Evolutionary conservation across 2,329 filamentous ascomycete genomes (phyloP), one percentile per base, ranked within the genome.

Genomic region (Berkeleyomyces basicola): DNA sequence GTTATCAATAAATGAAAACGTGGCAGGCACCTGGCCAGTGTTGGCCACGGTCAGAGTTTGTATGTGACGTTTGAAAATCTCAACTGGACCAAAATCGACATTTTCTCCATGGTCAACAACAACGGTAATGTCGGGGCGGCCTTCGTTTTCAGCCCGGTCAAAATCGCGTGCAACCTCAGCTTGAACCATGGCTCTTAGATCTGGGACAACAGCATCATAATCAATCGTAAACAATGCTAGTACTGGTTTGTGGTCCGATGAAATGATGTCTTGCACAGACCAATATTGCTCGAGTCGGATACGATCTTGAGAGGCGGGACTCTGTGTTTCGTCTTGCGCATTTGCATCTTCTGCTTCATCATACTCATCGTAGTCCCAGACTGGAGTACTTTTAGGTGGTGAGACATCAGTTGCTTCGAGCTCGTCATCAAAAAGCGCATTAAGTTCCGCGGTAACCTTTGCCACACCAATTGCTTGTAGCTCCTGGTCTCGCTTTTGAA

Each of bases 221-320:
- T 87, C 85, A 6, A 99, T 74, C 0, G 82, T 86, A 70, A 97
- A 97, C 0, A 91, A 77, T 0, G 90, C 89, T 64, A 85, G 82
- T 1, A 99, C 75, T 0, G 93, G 95, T 71, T 99, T 99, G 73
- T 99, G 93, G 68, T 99, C 93, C 0, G 92, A 97, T 0, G 92
- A 96, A 14, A 88, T 81, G 33, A 99, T 85, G 16, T 87, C 81
- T 72, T 97, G 93, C 69, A 97, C 89, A 0, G 91, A 92, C 0
- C 85, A 83, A 71, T 99, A 99, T 64, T 87, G 73, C 62, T 84
- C 80, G 42, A 83, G 73, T 36, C 72, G 72, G 66, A 86, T 79
- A 62, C 74, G 74, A 46, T 64, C 59, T 31, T 51, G 39, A 1
- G 43, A 7, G 36, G 59, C 16, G 7, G 16, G 39, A 57, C 60